These are phyloP conservation scores for Sporothrix phasma DNA, from an alignment of 2,329 filamentous ascomycete genomes.

Conservation along the genomic window DNA sequence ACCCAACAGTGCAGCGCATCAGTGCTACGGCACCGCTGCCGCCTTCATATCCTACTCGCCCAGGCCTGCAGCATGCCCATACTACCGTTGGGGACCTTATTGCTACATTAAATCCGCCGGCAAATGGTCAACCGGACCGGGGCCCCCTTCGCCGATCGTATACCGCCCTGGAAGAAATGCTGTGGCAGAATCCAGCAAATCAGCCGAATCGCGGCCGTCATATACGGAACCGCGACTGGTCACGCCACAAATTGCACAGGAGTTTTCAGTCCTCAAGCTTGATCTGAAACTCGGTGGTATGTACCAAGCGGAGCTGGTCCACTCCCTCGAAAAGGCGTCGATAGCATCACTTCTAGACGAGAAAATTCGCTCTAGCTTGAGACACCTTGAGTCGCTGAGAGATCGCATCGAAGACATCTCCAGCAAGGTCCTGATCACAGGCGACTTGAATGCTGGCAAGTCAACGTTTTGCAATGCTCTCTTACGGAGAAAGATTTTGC, in stretches of 20 bases:
- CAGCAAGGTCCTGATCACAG: slow-evolving; percentile 92
- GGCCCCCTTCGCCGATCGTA: slow-evolving; percentile 49
- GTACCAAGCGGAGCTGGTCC: slow-evolving; percentile 81
- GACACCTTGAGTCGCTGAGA: slow-evolving; percentile 74
- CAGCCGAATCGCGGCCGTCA: slow-evolving; percentile 48
- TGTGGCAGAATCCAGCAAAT: slow-evolving; percentile 61
- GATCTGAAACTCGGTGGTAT: slow-evolving; percentile 83
- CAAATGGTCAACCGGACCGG: neutral
- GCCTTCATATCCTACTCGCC: slow-evolving; percentile 42
- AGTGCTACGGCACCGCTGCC: slow-evolving; percentile 32
- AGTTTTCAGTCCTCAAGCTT: slow-evolving; percentile 91
- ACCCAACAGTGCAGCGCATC: slow-evolving; percentile 69
- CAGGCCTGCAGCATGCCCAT: slow-evolving; percentile 53
- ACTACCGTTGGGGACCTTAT: slow-evolving; percentile 44
- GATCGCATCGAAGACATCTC: slow-evolving; percentile 96
- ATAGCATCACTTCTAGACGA: slow-evolving; percentile 85
- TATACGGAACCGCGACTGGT: slow-evolving; percentile 66
- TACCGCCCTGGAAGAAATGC: slow-evolving; percentile 56
- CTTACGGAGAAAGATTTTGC: slow-evolving; percentile 79
- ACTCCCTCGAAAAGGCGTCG: slow-evolving; percentile 85
- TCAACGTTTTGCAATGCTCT: slow-evolving; percentile 99
- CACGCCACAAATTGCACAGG: slow-evolving; percentile 84
- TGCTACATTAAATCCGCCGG: neutral
- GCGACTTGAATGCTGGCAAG: slow-evolving; percentile 93
- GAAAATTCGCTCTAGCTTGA: slow-evolving; percentile 88